Evolutionary conservation across 495 filamentous ascomycete genomes (phyloP).

Genomic region (Neurospora sp.): DNA sequence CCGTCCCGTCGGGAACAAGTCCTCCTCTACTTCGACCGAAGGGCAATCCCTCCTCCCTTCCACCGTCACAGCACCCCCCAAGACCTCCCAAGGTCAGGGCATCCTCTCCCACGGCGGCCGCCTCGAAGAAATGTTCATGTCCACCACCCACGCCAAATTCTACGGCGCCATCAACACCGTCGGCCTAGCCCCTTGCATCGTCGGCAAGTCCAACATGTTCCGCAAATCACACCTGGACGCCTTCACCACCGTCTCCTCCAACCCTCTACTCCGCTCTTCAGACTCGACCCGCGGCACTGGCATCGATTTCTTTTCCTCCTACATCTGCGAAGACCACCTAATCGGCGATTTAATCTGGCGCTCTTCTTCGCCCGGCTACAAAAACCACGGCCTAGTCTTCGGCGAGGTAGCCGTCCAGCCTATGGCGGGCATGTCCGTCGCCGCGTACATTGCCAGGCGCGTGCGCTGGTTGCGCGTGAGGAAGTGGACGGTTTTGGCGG

Average conservation of each 20-base stretch:
- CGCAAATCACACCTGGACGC: constrained; percentile 79
- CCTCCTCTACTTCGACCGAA: not conserved
- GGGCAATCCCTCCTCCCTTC: constrained; percentile 8
- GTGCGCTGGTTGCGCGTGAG: constrained; percentile 87
- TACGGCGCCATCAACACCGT: constrained; percentile 97
- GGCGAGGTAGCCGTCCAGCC: constrained; percentile 87
- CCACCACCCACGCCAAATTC: constrained; percentile 93
- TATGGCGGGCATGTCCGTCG: constrained; percentile 67
- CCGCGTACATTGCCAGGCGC: constrained; percentile 70
- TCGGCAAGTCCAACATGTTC: constrained; percentile 98
- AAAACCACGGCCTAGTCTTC: constrained; percentile 74
- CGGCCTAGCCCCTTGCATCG: constrained; percentile 80
- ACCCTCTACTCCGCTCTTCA: constrained; percentile 34
- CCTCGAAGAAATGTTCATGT: constrained; percentile 89
- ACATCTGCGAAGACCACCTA: constrained; percentile 96
- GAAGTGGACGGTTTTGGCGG: constrained; percentile 84
- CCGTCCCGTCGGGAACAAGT: constrained; percentile 1
- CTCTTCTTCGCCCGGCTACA: constrained; percentile 44
- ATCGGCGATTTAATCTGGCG: constrained; percentile 90
- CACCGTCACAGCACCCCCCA: too few relatives aligned
- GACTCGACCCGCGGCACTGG: constrained; percentile 47
- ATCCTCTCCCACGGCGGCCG: constrained; percentile 53
- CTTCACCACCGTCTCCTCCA: constrained; percentile 51
- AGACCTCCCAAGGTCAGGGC: not conserved
- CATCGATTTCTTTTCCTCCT: constrained; percentile 84